Conservation (phyloP, 306 rosid species). For the Vigna nakashimae region DNA sequence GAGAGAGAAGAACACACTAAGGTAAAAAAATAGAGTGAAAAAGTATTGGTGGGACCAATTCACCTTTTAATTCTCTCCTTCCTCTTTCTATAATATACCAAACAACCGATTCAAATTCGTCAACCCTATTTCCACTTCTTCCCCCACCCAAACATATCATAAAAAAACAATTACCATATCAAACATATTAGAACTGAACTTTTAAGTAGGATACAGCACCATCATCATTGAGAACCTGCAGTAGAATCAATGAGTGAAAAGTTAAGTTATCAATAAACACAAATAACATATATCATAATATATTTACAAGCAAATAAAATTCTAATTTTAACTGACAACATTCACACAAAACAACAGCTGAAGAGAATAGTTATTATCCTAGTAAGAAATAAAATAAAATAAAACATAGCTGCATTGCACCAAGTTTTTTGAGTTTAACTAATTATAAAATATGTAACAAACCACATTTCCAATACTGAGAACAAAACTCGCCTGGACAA, state of each 20-base stretch:
- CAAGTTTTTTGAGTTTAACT: background rate
- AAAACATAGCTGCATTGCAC: background rate
- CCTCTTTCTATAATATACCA: too few species aligned
- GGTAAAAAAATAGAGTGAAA: too few species aligned
- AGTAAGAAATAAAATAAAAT: background rate
- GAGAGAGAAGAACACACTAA: too few species aligned
- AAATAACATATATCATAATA: background rate
- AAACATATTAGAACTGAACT: conserved; percentile 36
- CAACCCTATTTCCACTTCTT: too few species aligned
- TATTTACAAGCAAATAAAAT: background rate
- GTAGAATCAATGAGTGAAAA: conserved; percentile 38
- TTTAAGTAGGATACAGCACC: conserved; percentile 86
- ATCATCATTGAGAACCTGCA: conserved; percentile 94
- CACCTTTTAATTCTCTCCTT: too few species aligned
- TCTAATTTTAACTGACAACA: background rate
- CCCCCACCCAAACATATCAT: too few species aligned
- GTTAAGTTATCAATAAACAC: background rate
- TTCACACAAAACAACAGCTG: background rate
- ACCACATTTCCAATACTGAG: background rate
- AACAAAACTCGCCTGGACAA: conserved; percentile 64
- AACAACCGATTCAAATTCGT: too few species aligned
- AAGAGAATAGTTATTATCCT: background rate
- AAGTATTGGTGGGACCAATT: too few species aligned
- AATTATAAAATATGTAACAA: background rate
- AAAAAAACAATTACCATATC: conserved; percentile 20